Conservation (phyloP, 1,139 yeast genomes). For the Fermentozyma sake region DNA sequence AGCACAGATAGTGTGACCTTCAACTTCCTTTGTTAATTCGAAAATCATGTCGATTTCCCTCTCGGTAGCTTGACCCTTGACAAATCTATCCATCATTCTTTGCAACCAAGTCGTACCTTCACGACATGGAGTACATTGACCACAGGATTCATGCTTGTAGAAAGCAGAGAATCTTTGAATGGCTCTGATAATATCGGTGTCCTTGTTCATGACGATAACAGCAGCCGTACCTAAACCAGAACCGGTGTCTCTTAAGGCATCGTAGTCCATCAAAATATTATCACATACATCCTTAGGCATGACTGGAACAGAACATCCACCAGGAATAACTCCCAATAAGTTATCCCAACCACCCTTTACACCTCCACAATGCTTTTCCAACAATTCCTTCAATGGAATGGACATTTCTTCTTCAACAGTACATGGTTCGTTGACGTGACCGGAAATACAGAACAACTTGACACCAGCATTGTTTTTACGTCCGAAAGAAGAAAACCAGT, state of each 20-base stretch:
- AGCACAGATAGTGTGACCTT: slow-evolving; percentile 89
- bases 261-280: slow-evolving; percentile 76
- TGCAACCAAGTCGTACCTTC: slow-evolving; percentile 88
- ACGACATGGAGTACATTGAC: slow-evolving; percentile 93
- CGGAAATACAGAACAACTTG: slow-evolving; percentile 79
- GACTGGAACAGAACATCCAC: slow-evolving; percentile 83
- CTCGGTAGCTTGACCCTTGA: slow-evolving; percentile 70
- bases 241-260: slow-evolving; percentile 77
- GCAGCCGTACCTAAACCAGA: slow-evolving; percentile 92
- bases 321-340: slow-evolving; percentile 79
- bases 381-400: slow-evolving; percentile 71
- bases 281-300: slow-evolving; percentile 65
- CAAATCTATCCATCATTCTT: slow-evolving; percentile 80
- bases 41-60: slow-evolving; percentile 78
- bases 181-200: slow-evolving; percentile 77
- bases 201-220: slow-evolving; percentile 83
- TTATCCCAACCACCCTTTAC: slow-evolving; percentile 90
- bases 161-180: slow-evolving; percentile 79
- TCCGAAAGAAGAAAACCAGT: slow-evolving; percentile 79
- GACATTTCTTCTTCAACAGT: slow-evolving; percentile 94
- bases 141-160: slow-evolving; percentile 89
- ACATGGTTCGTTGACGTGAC: slow-evolving; percentile 88
- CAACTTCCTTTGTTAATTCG: slow-evolving; percentile 79
- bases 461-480: slow-evolving; percentile 82
- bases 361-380: slow-evolving; percentile 89